Evolutionary conservation across 768 basidiomycete species (phyloP).

Genomic region (Pseudohyphozyma bogoriensis): DNA sequence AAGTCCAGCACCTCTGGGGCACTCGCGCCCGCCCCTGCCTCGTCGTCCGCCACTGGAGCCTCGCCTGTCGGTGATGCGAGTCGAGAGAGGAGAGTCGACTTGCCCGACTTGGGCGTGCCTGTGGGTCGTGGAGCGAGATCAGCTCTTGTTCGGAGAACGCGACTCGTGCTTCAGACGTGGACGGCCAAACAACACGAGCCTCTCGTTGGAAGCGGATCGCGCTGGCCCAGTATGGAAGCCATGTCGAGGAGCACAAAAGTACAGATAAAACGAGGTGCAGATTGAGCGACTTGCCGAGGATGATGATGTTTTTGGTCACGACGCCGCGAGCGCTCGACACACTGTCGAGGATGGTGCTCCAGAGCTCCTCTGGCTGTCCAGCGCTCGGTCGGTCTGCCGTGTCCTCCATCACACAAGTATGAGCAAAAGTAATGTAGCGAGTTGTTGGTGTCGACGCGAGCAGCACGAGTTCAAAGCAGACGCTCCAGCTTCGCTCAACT

Average conservation of each 20-base stretch:
- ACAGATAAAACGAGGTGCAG: neutral
- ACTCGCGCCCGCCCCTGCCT: neutral
- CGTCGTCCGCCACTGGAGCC: neutral
- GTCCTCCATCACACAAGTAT: no score
- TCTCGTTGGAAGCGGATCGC: neutral
- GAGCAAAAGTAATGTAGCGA: no score
- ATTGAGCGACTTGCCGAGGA: slow-evolving; percentile 48
- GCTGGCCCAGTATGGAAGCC: neutral
- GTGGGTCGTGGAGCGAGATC: neutral
- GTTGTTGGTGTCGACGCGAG: no score
- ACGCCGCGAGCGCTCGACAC: slow-evolving; percentile 70
- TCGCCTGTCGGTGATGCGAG: slow-evolving; percentile 5
- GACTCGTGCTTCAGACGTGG: neutral
- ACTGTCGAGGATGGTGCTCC: slow-evolving; percentile 84
- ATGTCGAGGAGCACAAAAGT: neutral
- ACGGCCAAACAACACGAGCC: neutral
- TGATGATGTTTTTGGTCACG: slow-evolving; percentile 74
- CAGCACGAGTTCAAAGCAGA: no score
- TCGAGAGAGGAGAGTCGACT: slow-evolving; percentile 52
- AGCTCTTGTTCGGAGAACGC: neutral
- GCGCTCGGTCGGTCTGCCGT: no score
- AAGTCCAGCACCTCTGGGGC: slow-evolving; percentile 46
- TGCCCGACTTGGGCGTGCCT: slow-evolving; percentile 63
- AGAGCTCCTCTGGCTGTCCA: slow-evolving; percentile 62
- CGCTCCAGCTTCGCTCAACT: no score